Base-by-base conservation (phyloP, 2,329 filamentous ascomycete species). In the Xylariaceae sp. region DNA sequence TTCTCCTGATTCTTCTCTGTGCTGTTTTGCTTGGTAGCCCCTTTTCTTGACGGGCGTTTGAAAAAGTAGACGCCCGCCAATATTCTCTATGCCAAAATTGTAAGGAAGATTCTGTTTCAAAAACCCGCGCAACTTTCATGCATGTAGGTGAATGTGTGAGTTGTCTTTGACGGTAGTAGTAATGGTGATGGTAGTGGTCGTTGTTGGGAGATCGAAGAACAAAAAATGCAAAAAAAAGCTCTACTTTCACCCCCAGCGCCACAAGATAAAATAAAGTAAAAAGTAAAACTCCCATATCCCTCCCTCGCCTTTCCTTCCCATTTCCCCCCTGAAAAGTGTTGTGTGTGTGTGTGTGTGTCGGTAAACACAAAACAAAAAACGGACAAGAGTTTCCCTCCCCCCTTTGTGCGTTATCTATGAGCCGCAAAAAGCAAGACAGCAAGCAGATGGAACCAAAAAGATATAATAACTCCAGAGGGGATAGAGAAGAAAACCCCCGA, bases 61-160 rank as follows among this genome's bases (percentile, higher is more conserved):
- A 15, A 51, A 13, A 45, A 1, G 13, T 15, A 15, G 50, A 57
- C 51, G 39, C 53, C 61, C 57, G 48, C 62, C 62, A 56, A 30
- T 18, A 30, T 30, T 30, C 11, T 64, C 62, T 64, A 64, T 64
- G 62, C 57, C 57, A 63, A 30, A 30, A 5, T 4, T 63, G 61
- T 56, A 59, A 53, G 53, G 48, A 63, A 10, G 4, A 42, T 42
- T 61, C 51, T 61, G 59, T 55, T 54, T 45, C 11, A n/a, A 8
- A 57, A 57, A 54, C 47, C 57, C 60, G 50, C 60, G 42, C 52
- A 58, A 57, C 5, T n/a, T 53, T 64, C 55, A 62, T 60, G 60
- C 55, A 62, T 58, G 57, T 59, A 2, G 51, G 59, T 59, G 53
- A 3, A 4, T 13, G 37, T 42, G 37, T 42, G 37, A 3, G 42